phyloP scores from a whole-genome alignment of 129 eudicot species.

The Lactuca sativa region DNA sequence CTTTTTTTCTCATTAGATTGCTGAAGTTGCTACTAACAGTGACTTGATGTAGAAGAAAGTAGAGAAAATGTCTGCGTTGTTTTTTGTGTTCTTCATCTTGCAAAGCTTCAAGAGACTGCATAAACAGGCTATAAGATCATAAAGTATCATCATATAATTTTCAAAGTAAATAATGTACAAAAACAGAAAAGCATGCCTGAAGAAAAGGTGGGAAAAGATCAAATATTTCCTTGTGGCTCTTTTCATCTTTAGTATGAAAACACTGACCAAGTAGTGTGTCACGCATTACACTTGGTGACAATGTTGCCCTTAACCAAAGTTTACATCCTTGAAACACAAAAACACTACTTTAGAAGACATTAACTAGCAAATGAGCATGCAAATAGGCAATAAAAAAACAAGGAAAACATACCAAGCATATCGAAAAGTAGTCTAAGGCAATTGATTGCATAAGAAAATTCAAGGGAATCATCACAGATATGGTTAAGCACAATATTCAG shows the following conservation, averaged over 20 bases:
- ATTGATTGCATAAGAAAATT: slow-evolving; percentile 90
- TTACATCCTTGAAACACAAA: slow-evolving; percentile 63
- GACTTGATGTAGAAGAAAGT: slow-evolving; percentile 96
- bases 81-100: slow-evolving; percentile 96
- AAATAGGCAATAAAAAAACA: slow-evolving; percentile 6
- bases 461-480: slow-evolving; percentile 82
- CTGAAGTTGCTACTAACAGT: slow-evolving; percentile 96
- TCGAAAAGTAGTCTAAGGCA: slow-evolving; percentile 85
- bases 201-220: slow-evolving; percentile 91
- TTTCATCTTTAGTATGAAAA: slow-evolving; percentile 92
- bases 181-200: slow-evolving; percentile 54
- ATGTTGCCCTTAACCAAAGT: slow-evolving; percentile 84
- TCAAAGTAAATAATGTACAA: not conserved
- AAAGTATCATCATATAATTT: slow-evolving; percentile 6
- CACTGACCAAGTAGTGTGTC: slow-evolving; percentile 92
- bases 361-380: not conserved
- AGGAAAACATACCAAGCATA: slow-evolving; percentile 74
- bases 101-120: slow-evolving; percentile 94
- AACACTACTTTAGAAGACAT: slow-evolving; percentile 10
- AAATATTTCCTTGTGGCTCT: slow-evolving; percentile 93
- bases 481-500: slow-evolving; percentile 85
- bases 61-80: slow-evolving; percentile 77
- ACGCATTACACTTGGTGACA: slow-evolving; percentile 93
- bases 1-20: slow-evolving; percentile 84
- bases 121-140: not conserved